These are phyloP conservation scores for Annulohypoxylon bovei DNA, from an alignment of 495 filamentous ascomycete genomes.

Conservation along the genomic window DNA sequence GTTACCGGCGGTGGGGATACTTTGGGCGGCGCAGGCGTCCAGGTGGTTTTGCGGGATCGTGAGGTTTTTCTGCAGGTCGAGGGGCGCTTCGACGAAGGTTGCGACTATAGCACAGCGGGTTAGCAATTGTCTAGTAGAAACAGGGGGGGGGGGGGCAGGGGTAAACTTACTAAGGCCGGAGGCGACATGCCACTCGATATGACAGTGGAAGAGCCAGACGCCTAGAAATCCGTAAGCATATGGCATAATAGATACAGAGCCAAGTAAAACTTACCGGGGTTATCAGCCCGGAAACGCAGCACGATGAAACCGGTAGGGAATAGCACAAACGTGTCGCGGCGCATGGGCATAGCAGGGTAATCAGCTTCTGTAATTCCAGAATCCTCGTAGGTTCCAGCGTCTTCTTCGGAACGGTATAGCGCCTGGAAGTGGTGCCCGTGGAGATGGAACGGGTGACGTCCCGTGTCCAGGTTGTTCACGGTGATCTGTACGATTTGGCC, in stretches of 20 bases:
- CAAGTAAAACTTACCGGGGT: conserved; percentile 65
- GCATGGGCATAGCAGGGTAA: conserved; percentile 55
- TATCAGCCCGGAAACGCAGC: conserved; percentile 73
- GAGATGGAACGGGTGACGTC: conserved; percentile 85
- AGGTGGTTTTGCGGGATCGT: conserved; percentile 71
- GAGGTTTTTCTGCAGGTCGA: conserved; percentile 66
- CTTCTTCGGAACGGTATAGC: conserved; percentile 55
- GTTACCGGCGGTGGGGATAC: conserved; percentile 69
- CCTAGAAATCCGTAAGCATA: conserved; percentile 39
- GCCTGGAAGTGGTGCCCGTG: conserved; percentile 88
- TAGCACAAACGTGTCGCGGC: conserved; percentile 67
- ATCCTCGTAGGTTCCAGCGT: conserved; percentile 55
- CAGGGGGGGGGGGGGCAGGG: background rate
- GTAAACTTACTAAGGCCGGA: conserved; percentile 63
- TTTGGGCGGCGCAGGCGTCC: conserved; percentile 64
- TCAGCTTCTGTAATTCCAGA: conserved; percentile 57
- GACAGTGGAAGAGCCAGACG: conserved; percentile 79
- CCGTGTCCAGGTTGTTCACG: conserved; percentile 79
- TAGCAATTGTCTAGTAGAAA: conserved; percentile 2
- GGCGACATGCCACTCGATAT: conserved; percentile 75
- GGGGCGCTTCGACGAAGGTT: conserved; percentile 71
- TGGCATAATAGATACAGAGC: background rate
- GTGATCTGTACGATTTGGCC: conserved; percentile 79
- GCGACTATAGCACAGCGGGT: conserved; percentile 50
- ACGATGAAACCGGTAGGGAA: conserved; percentile 68